Evolutionary conservation across 2,329 filamentous ascomycete genomes (phyloP), one percentile per base, ranked within the genome.

Genomic region (Orbilia javanica): DNA sequence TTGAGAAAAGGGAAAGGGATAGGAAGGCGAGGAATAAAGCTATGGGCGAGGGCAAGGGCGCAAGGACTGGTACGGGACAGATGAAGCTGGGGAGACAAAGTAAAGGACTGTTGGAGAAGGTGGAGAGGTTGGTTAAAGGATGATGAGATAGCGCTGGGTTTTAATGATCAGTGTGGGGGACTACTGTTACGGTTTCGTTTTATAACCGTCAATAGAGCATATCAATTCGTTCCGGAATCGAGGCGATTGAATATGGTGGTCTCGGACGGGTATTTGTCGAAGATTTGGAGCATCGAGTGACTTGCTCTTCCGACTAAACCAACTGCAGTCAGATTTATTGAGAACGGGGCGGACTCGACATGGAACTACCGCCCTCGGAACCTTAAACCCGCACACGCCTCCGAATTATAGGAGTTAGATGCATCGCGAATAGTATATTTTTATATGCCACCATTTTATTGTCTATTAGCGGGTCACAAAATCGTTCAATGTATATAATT

Each of bases 11-110:
- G 84, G 91, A 92, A 80, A 91, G 91, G 83, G 93, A 94, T 64
- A 87, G 90, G 53, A 87, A 87, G 81, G 76, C 63, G 11, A 68
- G 80, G 57, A 81, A 79, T 64, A 82, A 80, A 42, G 87, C 87
- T 0, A 91, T 91, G 89, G 85, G 87, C 0, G 89, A 88, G 82
- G 89, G 89, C 5, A 86, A 86, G 81, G 86, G 86, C 39, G 89
- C 89, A 11, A 89, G 91, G 39, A 85, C 82, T 79, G 83, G 87
- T 81, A 89, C 91, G 83, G 93, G 93, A 10, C 90, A 92, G 85
- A 88, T 91, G 84, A 94, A 93, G 85, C 84, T 97, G 57, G 94
- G 94, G 1, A 88, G 93, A 78, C 93, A 97, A 86, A 94, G 93
- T 81, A 88, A 88, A 36, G 87, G 95, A 42, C 82, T 97, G 81